Percentiles rank a stretch among this genome's conserved stretches.
Evolutionary conservation across 148 eudicot species (phyloP).

Genomic region (Rhododendron henanense): DNA sequence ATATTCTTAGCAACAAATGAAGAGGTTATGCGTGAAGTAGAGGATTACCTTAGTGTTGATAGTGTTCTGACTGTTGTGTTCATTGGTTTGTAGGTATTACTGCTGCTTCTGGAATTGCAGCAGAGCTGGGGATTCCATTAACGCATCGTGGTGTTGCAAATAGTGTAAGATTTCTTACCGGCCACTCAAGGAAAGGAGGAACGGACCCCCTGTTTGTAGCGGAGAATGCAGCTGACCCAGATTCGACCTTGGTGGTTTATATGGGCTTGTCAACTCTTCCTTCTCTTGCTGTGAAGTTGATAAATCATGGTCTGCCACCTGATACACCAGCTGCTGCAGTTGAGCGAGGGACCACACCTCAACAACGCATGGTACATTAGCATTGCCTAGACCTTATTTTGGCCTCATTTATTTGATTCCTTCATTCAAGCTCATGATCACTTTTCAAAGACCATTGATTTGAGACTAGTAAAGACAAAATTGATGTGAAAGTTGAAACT

Average conservation of each 20-base stretch:
- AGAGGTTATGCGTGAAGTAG: neutral
- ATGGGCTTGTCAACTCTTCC: slow-evolving; percentile 98
- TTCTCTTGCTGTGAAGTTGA: slow-evolving; percentile 70
- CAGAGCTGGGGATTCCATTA: slow-evolving; percentile 90
- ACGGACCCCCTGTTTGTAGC: slow-evolving; percentile 84
- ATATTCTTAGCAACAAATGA: neutral
- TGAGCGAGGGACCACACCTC: slow-evolving; percentile 94
- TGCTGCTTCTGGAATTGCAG: slow-evolving; percentile 96
- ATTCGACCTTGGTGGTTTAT: slow-evolving; percentile 86
- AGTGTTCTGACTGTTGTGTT: neutral
- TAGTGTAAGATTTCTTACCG: slow-evolving; percentile 92
- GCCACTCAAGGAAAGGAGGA: slow-evolving; percentile 95
- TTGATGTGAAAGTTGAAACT: neutral
- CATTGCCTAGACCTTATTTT: neutral
- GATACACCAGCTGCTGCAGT: slow-evolving; percentile 87
- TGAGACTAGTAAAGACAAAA: neutral
- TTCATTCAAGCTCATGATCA: neutral
- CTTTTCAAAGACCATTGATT: neutral
- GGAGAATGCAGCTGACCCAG: slow-evolving; percentile 90
- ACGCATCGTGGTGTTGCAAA: slow-evolving; percentile 89
- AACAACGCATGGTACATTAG: slow-evolving; percentile 67
- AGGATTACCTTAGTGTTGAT: neutral
- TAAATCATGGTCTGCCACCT: slow-evolving; percentile 71
- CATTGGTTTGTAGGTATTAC: slow-evolving; percentile 68
- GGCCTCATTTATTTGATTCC: neutral